These are phyloP conservation scores for Kuraishia piskuri DNA, from an alignment of 805 yeast genomes.

Conservation along the genomic window DNA sequence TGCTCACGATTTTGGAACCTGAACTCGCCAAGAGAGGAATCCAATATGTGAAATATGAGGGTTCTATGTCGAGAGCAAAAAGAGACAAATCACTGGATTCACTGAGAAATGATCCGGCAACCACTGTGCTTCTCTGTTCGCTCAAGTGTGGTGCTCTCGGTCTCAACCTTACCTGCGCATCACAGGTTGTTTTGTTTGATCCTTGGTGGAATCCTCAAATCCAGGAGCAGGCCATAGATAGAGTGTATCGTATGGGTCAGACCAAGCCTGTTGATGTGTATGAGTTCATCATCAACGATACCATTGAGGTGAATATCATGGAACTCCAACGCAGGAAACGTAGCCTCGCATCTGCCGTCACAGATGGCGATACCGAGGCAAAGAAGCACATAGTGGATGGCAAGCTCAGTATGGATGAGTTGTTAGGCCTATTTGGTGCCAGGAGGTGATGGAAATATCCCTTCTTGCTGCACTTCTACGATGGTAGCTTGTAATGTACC, in stretches of 20 bases:
- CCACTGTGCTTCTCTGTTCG: slow-evolving; percentile 29
- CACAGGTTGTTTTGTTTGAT: slow-evolving; percentile 30
- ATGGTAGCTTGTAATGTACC: not conserved
- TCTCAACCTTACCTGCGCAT: slow-evolving; percentile 32
- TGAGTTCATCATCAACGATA: slow-evolving; percentile 26
- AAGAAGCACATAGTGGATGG: slow-evolving; percentile 4
- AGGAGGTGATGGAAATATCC: not conserved
- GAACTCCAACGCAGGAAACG: slow-evolving; percentile 27
- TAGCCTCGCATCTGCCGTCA: slow-evolving; percentile 20
- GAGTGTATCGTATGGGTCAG: slow-evolving; percentile 43
- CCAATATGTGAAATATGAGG: slow-evolving; percentile 25
- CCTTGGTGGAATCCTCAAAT: slow-evolving; percentile 48
- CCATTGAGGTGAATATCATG: slow-evolving; percentile 32
- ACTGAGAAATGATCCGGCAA: slow-evolving; percentile 19
- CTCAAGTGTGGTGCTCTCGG: slow-evolving; percentile 37
- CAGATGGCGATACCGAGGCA: slow-evolving; percentile 16
- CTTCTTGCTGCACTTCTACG: too few relatives aligned
- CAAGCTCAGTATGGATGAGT: slow-evolving; percentile 9
- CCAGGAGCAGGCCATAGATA: slow-evolving; percentile 41
- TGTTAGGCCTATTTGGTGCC: slow-evolving; percentile 9
- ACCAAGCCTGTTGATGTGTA: slow-evolving; percentile 28
- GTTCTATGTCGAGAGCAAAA: slow-evolving; percentile 19
- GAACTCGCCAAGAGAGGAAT: slow-evolving; percentile 21
- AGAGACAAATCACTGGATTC: slow-evolving; percentile 21
- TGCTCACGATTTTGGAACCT: slow-evolving; percentile 22